Base-by-base conservation (phyloP, 2,329 filamentous ascomycete genomes). In the Lachnum nothofagi region DNA sequence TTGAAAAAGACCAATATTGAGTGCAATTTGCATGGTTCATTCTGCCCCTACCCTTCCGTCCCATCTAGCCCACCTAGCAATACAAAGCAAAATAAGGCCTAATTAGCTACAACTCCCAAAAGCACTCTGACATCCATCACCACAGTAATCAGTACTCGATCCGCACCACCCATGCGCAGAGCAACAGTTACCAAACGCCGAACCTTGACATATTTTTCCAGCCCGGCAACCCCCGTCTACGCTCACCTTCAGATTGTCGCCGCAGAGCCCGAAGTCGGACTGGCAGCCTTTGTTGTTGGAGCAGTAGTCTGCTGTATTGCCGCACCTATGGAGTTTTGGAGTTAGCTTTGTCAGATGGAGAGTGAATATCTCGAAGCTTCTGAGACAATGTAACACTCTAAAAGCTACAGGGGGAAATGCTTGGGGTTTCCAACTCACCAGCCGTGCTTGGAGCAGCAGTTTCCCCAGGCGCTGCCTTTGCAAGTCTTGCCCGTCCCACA, bases 151-250 rank as follows among this genome's bases (percentile, higher is more conserved):
- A 19, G 34, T 9, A 23, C 46, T 41, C 9, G n/a, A 43, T 2
- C 57, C 57, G 43, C 57, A 59, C 19, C 33, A 59, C 2, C 48
- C 48, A 44, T 47, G 29, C n/a, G 17, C 23, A 2, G 51, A 55
- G 41, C 57, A 59, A n/a, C 55, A 59, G 31, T 46, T 35, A 2
- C 55, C 55, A 34, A 46, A 55, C 5, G 17, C 12, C 40, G 48
- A 56, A 2, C 46, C 42, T 22, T 37, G 20, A 39, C 55, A 57
- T 0, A 43, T 48, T 7, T 33, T 24, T 10, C 47, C 48, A 4
- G 29, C 8, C 6, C 49, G 49, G 43, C 57, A 59, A 19, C 37
- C 50, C 3, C 55, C 57, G 37, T 56, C 51, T 2, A 33, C n/a
- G 20, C 52, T 57, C 6, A 53, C 23, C 1, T 23, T 45, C 25